Base-by-base conservation (phyloP, 176 grass and related monocot species). In the Oryza meyeriana region DNA sequence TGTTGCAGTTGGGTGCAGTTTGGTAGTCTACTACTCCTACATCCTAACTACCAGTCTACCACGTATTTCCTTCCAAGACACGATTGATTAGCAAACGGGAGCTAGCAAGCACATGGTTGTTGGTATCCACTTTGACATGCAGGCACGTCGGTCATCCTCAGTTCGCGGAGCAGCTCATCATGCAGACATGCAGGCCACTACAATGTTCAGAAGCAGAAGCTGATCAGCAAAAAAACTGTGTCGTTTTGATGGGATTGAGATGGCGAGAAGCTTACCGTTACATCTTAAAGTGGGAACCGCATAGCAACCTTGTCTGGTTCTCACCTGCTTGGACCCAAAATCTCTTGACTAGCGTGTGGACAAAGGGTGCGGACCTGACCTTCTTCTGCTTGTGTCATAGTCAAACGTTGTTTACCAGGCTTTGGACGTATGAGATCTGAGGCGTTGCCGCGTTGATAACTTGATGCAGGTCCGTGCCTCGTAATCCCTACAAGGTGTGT, bases 21-120 rank as follows among this genome's bases (percentile, higher is more conserved):
- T 12, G 87, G 33, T 68, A 69, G 35, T 13, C 29, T 38, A 10
- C 72, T 33, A 2, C 69, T 38, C 14, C 20, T 48, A 48, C 47
- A 61, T 14, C 82, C 50, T 47, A 69, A 79, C 47, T 25, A 32
- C 70, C 18, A n/a, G n/a, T n/a, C n/a, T n/a, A 84, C 3, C 16
- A 20, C 47, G 47, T 45, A 31, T 22, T 33, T 40, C 40, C 64
- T 77, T 64, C 18, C 50, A 24, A 1, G 12, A 27, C 64, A 66
- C 72, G 71, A 25, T 75, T 69, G 71, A 25, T 75, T 69, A 33
- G 47, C 35, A 76, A 26, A 12, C 41, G 12, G 28, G 72, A 34
- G 52, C 29, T 10, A 5, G 29, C 26, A 22, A 5, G 29, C 26
- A 22, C 50, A 22, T 22, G 50, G 42, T 41, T 32, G 72, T 64